phyloP scores from a whole-genome alignment of 2,329 filamentous ascomycete species.

The Pseudogymnoascus sp. region DNA sequence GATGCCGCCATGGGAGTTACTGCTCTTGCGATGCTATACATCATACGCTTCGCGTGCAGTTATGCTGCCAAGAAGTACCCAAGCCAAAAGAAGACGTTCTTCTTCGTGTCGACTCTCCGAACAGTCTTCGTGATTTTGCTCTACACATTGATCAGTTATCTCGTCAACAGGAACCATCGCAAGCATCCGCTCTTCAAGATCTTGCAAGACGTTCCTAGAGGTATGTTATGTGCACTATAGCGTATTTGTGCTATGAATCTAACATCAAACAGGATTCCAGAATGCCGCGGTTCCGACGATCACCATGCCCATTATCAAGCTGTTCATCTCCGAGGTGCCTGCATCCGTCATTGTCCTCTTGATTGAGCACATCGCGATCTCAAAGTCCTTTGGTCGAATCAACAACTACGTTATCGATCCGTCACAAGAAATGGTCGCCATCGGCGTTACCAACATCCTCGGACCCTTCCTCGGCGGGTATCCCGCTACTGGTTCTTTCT shows the following conservation, averaged over 20 bases:
- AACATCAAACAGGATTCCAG: slow-evolving; percentile 59
- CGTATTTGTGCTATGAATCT: neutral
- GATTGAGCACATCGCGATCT: slow-evolving; percentile 94
- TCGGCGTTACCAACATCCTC: slow-evolving; percentile 82
- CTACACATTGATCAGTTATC: slow-evolving; percentile 85
- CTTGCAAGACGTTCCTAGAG: slow-evolving; percentile 69
- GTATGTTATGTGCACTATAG: slow-evolving; percentile 28
- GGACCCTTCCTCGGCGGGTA: slow-evolving; percentile 90
- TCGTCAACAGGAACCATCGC: slow-evolving; percentile 65
- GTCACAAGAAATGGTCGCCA: slow-evolving; percentile 91
- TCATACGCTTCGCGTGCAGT: slow-evolving; percentile 61
- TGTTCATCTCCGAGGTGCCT: slow-evolving; percentile 67
- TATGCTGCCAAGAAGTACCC: slow-evolving; percentile 63
- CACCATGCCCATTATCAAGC: slow-evolving; percentile 55
- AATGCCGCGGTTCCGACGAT: slow-evolving; percentile 67
- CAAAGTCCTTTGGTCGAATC: slow-evolving; percentile 90
- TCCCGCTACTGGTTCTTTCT: slow-evolving; percentile 91
- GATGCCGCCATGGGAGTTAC: slow-evolving; percentile 87
- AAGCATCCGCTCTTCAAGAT: slow-evolving; percentile 64
- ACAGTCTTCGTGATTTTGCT: slow-evolving; percentile 87
- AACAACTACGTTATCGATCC: slow-evolving; percentile 96
- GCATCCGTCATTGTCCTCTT: slow-evolving; percentile 87
- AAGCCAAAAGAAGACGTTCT: slow-evolving; percentile 63
- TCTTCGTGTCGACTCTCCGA: slow-evolving; percentile 85
- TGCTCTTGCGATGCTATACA: slow-evolving; percentile 68